These are phyloP conservation scores for Pseudogymnoascus sp. DNA, from an alignment of 2,329 filamentous ascomycete species.

Conservation along the genomic window DNA sequence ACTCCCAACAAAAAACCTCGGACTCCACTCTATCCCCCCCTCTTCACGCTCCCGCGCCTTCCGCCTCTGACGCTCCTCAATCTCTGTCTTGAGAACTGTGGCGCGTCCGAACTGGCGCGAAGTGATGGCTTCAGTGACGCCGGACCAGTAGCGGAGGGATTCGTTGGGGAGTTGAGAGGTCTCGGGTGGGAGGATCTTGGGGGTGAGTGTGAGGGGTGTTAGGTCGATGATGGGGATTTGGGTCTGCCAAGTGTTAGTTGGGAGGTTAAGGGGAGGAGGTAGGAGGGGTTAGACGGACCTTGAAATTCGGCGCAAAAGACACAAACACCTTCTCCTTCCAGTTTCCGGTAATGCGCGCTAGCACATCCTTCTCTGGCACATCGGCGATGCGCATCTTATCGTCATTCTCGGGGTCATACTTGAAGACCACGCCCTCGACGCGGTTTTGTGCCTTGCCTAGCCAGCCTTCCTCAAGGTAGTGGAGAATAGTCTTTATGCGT, in stretches of 20 bases:
- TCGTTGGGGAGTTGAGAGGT: slow-evolving; percentile 83
- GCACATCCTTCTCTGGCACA: slow-evolving; percentile 75
- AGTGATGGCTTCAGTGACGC: slow-evolving; percentile 79
- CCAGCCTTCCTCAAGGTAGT: slow-evolving; percentile 94
- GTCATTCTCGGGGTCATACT: slow-evolving; percentile 82
- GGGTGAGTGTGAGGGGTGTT: slow-evolving; percentile 68
- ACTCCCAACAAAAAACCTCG: slow-evolving; percentile 74
- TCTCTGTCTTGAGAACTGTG: slow-evolving; percentile 79
- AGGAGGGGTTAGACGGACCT: slow-evolving; percentile 45
- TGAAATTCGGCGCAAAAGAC: slow-evolving; percentile 51
- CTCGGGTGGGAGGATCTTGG: slow-evolving; percentile 72
- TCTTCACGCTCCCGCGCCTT: slow-evolving; percentile 75
- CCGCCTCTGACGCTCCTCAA: slow-evolving; percentile 83
- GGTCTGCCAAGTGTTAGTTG: slow-evolving; percentile 28
- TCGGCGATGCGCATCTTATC: slow-evolving; percentile 74
- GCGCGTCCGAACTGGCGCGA: slow-evolving; percentile 78
- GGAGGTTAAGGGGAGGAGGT: not conserved
- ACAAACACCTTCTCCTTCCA: slow-evolving; percentile 72
- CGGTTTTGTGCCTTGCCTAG: slow-evolving; percentile 85
- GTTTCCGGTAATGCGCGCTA: slow-evolving; percentile 74
- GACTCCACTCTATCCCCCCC: slow-evolving; percentile 65
- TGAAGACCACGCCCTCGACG: slow-evolving; percentile 85
- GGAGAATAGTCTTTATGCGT: slow-evolving; percentile 81
- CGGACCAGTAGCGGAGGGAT: slow-evolving; percentile 79
- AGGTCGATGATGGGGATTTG: slow-evolving; percentile 80